Conservation (phyloP, 768 basidiomycete genomes). For the Boletus sp. region DNA sequence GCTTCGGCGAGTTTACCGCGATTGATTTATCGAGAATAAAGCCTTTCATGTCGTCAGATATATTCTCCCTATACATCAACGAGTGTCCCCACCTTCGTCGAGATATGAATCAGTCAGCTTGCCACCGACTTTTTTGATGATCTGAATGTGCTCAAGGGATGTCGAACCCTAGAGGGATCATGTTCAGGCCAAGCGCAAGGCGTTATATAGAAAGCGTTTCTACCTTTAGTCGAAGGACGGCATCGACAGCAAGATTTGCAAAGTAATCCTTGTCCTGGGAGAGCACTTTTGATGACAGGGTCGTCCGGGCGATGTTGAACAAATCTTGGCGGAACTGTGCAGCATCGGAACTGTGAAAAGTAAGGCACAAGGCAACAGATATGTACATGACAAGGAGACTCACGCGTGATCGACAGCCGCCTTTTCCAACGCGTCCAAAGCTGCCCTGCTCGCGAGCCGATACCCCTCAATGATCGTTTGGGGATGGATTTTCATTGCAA, state of each 20-base stretch:
- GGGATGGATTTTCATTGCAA: conserved; percentile 90
- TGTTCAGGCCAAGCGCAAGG: neutral
- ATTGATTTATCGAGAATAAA: conserved; percentile 98
- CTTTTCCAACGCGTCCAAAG: conserved; percentile 78
- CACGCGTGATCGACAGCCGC: conserved; percentile 84
- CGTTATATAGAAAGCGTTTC: neutral
- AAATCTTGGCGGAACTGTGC: conserved; percentile 81
- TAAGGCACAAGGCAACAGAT: too few relatives aligned
- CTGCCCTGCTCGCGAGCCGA: conserved; percentile 84
- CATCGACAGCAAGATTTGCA: conserved; percentile 95
- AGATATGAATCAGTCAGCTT: conserved; percentile 98
- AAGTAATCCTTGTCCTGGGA: conserved; percentile 98
- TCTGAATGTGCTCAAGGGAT: conserved; percentile 96
- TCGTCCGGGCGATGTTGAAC: conserved; percentile 95
- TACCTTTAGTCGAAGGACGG: conserved; percentile 88
- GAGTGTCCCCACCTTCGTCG: conserved; percentile 69
- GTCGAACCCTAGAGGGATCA: conserved; percentile 74
- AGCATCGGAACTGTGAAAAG: conserved; percentile 56
- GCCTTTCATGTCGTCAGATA: conserved; percentile 41
- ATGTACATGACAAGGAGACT: conserved; percentile 29
- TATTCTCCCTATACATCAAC: neutral
- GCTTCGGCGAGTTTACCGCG: conserved; percentile 91
- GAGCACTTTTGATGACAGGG: conserved; percentile 92
- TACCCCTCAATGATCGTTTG: conserved; percentile 98
- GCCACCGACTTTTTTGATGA: conserved; percentile 99